Base-by-base conservation (phyloP, 2,329 filamentous ascomycete genomes). In the Claviceps sorghi region DNA sequence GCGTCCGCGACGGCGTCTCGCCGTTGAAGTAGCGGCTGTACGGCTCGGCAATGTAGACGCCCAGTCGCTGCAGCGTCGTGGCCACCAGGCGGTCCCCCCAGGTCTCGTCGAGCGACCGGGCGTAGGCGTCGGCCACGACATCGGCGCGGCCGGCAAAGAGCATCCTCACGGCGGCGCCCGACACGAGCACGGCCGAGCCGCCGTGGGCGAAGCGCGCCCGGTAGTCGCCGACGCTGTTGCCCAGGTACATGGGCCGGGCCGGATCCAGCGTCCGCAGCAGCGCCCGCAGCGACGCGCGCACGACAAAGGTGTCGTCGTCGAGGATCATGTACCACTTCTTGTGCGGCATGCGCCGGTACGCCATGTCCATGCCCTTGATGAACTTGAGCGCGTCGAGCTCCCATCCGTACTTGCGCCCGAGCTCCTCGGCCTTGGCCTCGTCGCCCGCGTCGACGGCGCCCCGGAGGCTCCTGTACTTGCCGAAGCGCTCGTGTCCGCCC, bases 311-410 rank as follows among this genome's bases (percentile, higher is more conserved):
- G 59, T 80, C 77, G 61, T 80, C 77, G 61, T 80, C 77, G 15
- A 77, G 62, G 56, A 80, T 72, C 55, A 79, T 61, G 58, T 79
- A 80, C 77, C 77, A 80, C 60, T 77, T 77, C 65, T 79, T 80
- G 55, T 67, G 61, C 0, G 76, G 77, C 59, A 78, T 66, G 17
- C 64, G 67, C 41, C 67, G 62, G 65, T 73, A 77, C 21, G 73
- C 67, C 55, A 76, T 69, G 57, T 79, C 74, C 57, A 80, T 71
- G 44, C 75, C 73, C 42, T 75, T 71, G 50, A 79, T 71, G 59
- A 78, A 78, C 76, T 76, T 76, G 54, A 76, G 63, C 0, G 72
- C 71, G 59, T 76, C 73, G 51, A 76, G 58, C 57, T 76, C 72
- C 73, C 73, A 75, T 1, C 73, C 73, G 51, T 67, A 68, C 7